Percentiles rank a stretch among this genome's conserved stretches.
These are phyloP conservation scores for Emmonsiellopsis sp. DNA, from an alignment of 2,329 filamentous ascomycete species.

Conservation along the genomic window DNA sequence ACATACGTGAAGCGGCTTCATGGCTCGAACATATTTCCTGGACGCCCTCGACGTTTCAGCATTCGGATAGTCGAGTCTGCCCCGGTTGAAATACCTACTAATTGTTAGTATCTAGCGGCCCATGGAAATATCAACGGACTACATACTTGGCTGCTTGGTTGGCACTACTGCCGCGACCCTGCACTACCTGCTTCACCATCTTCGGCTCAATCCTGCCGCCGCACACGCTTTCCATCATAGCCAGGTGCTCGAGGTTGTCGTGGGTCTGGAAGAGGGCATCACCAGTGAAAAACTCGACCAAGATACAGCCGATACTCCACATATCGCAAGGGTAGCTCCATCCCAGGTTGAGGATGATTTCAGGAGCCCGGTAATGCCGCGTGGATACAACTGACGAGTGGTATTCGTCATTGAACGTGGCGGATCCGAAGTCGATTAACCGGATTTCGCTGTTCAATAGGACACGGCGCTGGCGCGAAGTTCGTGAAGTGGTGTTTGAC, in stretches of 20 bases:
- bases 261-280: constrained; percentile 61
- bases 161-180: constrained; percentile 37
- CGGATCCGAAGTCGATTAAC: constrained; percentile 59
- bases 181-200: constrained; percentile 45
- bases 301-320: constrained; percentile 61
- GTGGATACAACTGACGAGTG: constrained; percentile 61
- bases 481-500: constrained; percentile 48
- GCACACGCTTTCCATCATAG: constrained; percentile 61
- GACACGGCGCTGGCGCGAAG: constrained; percentile 53
- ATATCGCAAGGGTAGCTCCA: constrained; percentile 63
- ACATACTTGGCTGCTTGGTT: constrained; percentile 51
- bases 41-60: constrained; percentile 54
- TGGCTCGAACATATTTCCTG: constrained; percentile 58
- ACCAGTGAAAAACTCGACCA: constrained; percentile 61
- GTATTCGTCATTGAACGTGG: constrained; percentile 61
- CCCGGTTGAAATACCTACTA: constrained; percentile 45
- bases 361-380: constrained; percentile 56
- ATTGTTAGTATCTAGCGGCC: constrained; percentile 22
- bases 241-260: constrained; percentile 59
- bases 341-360: constrained; percentile 59
- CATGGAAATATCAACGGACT: background rate
- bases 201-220: constrained; percentile 47
- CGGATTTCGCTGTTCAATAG: constrained; percentile 58
- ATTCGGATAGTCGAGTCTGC: constrained; percentile 55
- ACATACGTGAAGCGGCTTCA: constrained; percentile 53